Conservation (phyloP, 1,139 yeast species). For the Kazachstania sp. region DNA sequence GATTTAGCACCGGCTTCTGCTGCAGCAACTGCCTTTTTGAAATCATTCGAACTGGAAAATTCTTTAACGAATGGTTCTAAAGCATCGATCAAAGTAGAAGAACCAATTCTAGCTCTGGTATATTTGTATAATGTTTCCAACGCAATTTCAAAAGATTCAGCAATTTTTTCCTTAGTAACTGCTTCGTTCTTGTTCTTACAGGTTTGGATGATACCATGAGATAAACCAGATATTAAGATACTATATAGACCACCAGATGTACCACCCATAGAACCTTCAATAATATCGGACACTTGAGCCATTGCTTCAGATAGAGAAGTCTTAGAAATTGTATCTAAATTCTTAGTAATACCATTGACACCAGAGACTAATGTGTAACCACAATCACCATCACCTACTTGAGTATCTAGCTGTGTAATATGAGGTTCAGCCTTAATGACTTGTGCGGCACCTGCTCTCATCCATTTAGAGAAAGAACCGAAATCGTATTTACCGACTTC, state of each 20-base stretch:
- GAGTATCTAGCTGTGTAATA: conserved; percentile 75
- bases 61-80: conserved; percentile 75
- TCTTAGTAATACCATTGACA: conserved; percentile 58
- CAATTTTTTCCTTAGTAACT: conserved; percentile 34
- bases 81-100: conserved; percentile 81
- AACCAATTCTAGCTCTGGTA: conserved; percentile 86
- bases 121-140: conserved; percentile 61
- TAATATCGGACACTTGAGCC: conserved; percentile 58
- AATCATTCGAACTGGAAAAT: conserved; percentile 42
- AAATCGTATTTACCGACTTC: conserved; percentile 35
- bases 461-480: conserved; percentile 32
- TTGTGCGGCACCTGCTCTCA: conserved; percentile 42
- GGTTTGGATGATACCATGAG: conserved; percentile 38
- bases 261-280: conserved; percentile 92
- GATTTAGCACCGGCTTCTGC: conserved; percentile 69
- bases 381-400: conserved; percentile 96
- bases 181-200: conserved; percentile 26
- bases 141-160: conserved; percentile 43
- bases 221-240: conserved; percentile 64
- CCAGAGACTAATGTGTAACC: conserved; percentile 86
- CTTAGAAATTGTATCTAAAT: conserved; percentile 40
- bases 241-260: conserved; percentile 93
- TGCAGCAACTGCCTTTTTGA: conserved; percentile 53
- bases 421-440: conserved; percentile 58
- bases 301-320: conserved; percentile 49